Evolutionary conservation across 345 rosid genomes (phyloP), one percentile per base, ranked within the genome.

Genomic region (Raphanus sativus): DNA sequence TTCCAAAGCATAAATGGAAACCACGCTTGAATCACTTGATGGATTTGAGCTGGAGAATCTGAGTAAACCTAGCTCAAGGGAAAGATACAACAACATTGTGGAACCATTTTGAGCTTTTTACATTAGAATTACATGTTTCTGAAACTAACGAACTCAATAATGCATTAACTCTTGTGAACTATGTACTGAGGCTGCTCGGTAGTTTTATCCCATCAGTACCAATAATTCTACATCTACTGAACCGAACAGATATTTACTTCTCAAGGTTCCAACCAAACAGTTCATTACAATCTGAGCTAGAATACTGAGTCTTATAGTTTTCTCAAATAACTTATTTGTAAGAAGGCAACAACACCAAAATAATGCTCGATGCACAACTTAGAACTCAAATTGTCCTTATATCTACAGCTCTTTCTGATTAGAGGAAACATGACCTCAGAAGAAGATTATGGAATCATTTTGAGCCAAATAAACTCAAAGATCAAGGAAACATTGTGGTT

Each of bases 1-100:
- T 4, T 83, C 97, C 5, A 76, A 80, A 84, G 68, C 76, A 3
- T 95, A 88, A 80, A 90, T 94, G 98, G 93, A 94, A 34, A 67
- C 87, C 8, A 97, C 97, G 2, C 85, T 92, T 34, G 84, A 86
- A 74, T 78, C 89, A 36, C 90, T 87, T n/a, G 77, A 92, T 72
- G 97, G 92, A 63, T 77, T 86, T 88, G 97, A 90, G 72, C 80
- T 94, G 0, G 96, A 91, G 34, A 97, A 96, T 32, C 83, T 21
- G 97, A 10, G 91, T 91, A 13, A 88, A 89, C 84, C 58, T 84
- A 66, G 97, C 98, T 58, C 77, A 90, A 81, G 97, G 93, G 62
- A 89, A 81, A 21, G 79, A 85, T 32, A 58, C 72, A 65, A 65
- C 2, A 40, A 65, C 69, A 78, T 63, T 45, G 6, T 32, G 34